Base-by-base conservation (phyloP, 768 basidiomycete genomes). In the Suillus subluteus region DNA sequence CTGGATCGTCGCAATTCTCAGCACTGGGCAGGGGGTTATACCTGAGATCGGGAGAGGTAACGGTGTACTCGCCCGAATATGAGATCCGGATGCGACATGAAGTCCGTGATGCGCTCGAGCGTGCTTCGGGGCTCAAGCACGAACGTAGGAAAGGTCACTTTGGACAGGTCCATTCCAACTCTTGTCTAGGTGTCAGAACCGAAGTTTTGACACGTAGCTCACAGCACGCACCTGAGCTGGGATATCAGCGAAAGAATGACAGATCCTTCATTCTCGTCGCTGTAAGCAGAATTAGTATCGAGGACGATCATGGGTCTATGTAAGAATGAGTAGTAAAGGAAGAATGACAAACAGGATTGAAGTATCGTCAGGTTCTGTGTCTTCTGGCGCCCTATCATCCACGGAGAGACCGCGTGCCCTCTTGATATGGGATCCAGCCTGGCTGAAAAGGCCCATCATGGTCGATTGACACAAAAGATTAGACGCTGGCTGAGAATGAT, bases 31-130 rank as follows among this genome's bases (percentile, higher is more conserved):
- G 59, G 62, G 66, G 62, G 64, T 54, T 65, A 55, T 56, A 63
- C 50, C 7, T 44, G 43, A 7, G 46, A 59, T 37, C n/a, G 50
- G 38, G 61, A 16, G 43, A 35, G 55, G 50, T 46, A 52, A n/a
- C 26, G 11, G 48, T 44, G 55, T 44, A 83, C 92, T 79, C 79
- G 88, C 95, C 94, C 94, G 80, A 97, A 97, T 73, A 98, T 87
- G 75, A 99, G 90, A 81, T 99, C 96, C 38, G 98, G 96, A 79
- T 99, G 98, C 65, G 95, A 91, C 91, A 99, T 96, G 80, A 99
- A 99, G 82, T 99, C 97, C 41, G 98, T 99, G 73, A 99, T 97
- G 70, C 98, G 89, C 82, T 99, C 98, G 58, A 98, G 87, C 92
- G 98, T 95, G 72, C 94, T 95, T 74, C 98, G 84, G 6, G 98